phyloP scores from a whole-genome alignment of 1,284 basidiomycete genomes.

The Cutaneotrichosporon sp. region DNA sequence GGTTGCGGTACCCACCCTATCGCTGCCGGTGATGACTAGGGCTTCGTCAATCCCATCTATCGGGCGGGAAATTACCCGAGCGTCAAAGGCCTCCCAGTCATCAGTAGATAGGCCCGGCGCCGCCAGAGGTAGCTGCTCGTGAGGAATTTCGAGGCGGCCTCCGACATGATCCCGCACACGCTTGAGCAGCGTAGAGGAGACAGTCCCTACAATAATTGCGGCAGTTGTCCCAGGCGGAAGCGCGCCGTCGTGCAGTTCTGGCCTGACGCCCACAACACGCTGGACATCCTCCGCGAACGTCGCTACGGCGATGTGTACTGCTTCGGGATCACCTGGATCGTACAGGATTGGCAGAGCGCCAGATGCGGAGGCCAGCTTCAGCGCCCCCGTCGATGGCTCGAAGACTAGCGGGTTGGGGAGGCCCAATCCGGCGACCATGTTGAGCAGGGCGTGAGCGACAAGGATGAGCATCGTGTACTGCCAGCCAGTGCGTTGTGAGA shows the following conservation, averaged over 20 bases:
- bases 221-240: conserved; percentile 38
- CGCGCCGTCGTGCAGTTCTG: conserved; percentile 36
- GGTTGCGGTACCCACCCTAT: conserved; percentile 55
- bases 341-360: conserved; percentile 19
- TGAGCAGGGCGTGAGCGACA: neutral
- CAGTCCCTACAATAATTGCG: conserved; percentile 65
- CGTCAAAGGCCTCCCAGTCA: conserved; percentile 64
- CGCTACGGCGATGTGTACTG: conserved; percentile 61
- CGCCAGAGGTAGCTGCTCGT: neutral
- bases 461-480: neutral
- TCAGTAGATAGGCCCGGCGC: conserved; percentile 39
- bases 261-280: conserved; percentile 60
- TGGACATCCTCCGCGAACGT: conserved; percentile 65
- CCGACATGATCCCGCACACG: neutral
- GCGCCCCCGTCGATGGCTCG: neutral
- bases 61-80: conserved; percentile 59
- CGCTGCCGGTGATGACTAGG: conserved; percentile 65
- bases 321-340: conserved; percentile 19
- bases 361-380: conserved; percentile 15
- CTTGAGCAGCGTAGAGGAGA: conserved; percentile 61
- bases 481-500: too few species aligned
- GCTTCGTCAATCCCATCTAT: conserved; percentile 61
- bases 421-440: neutral
- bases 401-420: conserved; percentile 12
- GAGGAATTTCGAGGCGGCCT: neutral